A percentile compares a stretch with the other conserved stretches of the same genome.
These are phyloP conservation scores for Corylus heterophylla DNA, from an alignment of 306 rosid genomes.

Conservation along the genomic window DNA sequence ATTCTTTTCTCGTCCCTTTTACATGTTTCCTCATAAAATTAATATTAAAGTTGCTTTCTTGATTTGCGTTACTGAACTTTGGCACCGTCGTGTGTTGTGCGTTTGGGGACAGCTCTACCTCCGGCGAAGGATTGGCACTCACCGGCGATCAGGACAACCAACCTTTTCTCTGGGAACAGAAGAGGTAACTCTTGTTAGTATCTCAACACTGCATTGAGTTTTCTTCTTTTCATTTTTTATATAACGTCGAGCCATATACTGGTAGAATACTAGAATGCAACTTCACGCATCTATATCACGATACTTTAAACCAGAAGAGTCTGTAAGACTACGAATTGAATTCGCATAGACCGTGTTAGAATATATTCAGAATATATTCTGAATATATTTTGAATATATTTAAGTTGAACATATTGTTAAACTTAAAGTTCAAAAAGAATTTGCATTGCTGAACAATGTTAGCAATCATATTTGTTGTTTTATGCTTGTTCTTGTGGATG, in stretches of 20 bases:
- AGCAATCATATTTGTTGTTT: not conserved
- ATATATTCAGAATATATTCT: too few species aligned
- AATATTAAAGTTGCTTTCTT: not conserved
- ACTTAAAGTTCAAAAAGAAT: not conserved
- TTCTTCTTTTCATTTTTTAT: not conserved
- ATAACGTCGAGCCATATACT: not conserved
- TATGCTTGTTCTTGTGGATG: not conserved
- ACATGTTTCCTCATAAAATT: not conserved
- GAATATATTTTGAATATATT: too few species aligned
- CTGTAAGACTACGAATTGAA: not conserved
- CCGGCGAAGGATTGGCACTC: conserved; percentile 41
- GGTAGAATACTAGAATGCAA: not conserved
- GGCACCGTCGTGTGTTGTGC: conserved; percentile 10
- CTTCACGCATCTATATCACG: not conserved
- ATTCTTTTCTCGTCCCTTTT: not conserved
- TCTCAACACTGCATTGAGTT: conserved; percentile 8
- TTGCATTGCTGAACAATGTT: not conserved
- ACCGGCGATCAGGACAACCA: conserved; percentile 48
- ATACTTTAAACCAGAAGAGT: not conserved
- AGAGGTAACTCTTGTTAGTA: conserved; percentile 43
- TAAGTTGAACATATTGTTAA: not conserved
- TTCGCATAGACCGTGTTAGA: not conserved
- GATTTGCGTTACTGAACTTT: conserved; percentile 7
- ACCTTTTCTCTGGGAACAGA: conserved; percentile 57
- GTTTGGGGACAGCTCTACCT: conserved; percentile 43